phyloP scores from a whole-genome alignment of 331 rosid species.

The Malus hybrid region DNA sequence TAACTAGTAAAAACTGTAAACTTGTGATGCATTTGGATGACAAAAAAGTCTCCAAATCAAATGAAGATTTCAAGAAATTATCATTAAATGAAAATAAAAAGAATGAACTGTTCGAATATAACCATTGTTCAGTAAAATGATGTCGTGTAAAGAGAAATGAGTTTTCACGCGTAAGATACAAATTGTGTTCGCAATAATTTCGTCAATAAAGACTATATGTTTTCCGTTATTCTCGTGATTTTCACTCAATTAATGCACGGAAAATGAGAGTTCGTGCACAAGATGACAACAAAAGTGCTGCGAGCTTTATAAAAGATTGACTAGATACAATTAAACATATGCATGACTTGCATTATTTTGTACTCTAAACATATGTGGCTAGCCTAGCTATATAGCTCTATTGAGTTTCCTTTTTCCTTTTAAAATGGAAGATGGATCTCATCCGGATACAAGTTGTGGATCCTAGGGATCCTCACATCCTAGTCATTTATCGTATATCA shows the following conservation, averaged over 20 bases:
- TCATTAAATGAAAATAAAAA: no score
- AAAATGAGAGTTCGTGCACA: not conserved
- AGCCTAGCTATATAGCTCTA: not conserved
- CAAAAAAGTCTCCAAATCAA: not conserved
- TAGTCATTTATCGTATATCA: accelerated
- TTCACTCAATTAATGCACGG: not conserved
- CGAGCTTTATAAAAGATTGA: not conserved
- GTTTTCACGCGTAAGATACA: not conserved
- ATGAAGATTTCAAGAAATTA: no score
- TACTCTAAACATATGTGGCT: not conserved
- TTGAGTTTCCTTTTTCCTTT: not conserved
- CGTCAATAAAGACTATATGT: not conserved
- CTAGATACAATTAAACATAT: not conserved
- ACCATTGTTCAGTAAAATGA: no score
- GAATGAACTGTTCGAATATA: no score
- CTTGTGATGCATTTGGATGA: not conserved
- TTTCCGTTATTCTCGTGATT: not conserved
- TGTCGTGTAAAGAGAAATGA: no score
- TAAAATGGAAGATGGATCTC: no score
- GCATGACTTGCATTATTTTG: no score
- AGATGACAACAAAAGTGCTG: not conserved
- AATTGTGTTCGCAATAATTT: no score
- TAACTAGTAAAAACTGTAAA: no score
- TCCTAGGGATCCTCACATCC: accelerated
- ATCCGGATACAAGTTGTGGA: no score